Conservation (phyloP, 345 rosid genomes). For the Boechera retrofracta region DNA sequence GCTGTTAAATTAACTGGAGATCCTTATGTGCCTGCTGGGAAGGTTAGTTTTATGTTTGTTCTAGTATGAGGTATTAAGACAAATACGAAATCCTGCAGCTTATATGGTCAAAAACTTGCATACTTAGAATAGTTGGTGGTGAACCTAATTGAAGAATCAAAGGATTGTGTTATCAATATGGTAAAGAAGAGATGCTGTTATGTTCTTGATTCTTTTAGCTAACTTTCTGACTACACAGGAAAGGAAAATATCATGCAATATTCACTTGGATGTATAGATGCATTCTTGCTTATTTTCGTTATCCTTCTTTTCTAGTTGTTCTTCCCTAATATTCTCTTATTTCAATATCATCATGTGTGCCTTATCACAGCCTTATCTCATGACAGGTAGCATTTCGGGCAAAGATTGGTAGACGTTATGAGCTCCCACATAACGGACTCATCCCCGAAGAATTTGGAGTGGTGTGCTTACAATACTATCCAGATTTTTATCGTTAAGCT, state of each 20-base stretch:
- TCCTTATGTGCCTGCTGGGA: conserved; percentile 94
- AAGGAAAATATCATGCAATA: neutral
- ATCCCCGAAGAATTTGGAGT: conserved; percentile 99
- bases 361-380: conserved; percentile 20
- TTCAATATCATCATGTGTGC: conserved; percentile 28
- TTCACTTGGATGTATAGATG: neutral
- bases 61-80: conserved; percentile 26
- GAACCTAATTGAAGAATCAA: neutral
- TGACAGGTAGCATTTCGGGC: conserved; percentile 94
- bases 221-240: neutral
- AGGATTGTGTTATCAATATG: neutral
- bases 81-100: neutral
- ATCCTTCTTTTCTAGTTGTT: neutral
- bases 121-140: conserved; percentile 17
- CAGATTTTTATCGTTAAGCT: conserved; percentile 8
- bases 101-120: conserved; percentile 11
- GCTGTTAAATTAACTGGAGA: conserved; percentile 91
- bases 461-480: conserved; percentile 51
- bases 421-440: conserved; percentile 92
- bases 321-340: neutral
- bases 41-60: conserved; percentile 56
- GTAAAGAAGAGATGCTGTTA: neutral
- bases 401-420: conserved; percentile 85
- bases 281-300: neutral
- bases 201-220: conserved; percentile 1